These are phyloP conservation scores for Cucurbita ficifolia DNA, from an alignment of 306 rosid species.

Conservation along the genomic window DNA sequence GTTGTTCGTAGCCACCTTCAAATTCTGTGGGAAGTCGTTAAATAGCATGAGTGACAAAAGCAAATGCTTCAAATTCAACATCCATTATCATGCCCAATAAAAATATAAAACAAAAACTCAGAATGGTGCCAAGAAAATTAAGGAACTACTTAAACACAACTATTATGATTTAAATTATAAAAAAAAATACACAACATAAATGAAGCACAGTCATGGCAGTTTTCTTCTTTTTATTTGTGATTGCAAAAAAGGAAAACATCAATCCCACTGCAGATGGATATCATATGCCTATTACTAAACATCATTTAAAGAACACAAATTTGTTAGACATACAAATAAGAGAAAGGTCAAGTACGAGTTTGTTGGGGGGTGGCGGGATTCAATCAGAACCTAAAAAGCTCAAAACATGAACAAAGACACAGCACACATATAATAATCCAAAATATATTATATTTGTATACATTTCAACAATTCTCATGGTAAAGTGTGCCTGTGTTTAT, in stretches of 20 bases:
- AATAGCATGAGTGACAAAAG: not conserved
- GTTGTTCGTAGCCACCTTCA: slow-evolving; percentile 55
- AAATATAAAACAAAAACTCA: not conserved
- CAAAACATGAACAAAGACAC: no score
- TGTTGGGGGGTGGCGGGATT: no score
- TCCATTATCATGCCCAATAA: not conserved
- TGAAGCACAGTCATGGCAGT: not conserved
- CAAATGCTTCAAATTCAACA: not conserved
- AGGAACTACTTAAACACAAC: not conserved
- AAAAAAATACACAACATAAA: not conserved
- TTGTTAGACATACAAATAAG: not conserved
- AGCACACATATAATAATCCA: no score
- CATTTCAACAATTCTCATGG: no score
- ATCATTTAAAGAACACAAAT: not conserved
- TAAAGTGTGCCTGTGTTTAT: no score
- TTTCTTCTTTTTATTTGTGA: not conserved
- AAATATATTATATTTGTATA: no score
- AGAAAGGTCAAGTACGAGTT: no score
- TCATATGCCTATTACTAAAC: not conserved
- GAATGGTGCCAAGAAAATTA: not conserved
- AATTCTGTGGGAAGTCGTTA: slow-evolving; percentile 25
- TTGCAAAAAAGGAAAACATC: not conserved
- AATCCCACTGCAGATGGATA: not conserved
- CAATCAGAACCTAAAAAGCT: no score
- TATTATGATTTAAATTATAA: not conserved